phyloP scores from a whole-genome alignment of 495 filamentous ascomycete species.

The Amorphotheca resinae region DNA sequence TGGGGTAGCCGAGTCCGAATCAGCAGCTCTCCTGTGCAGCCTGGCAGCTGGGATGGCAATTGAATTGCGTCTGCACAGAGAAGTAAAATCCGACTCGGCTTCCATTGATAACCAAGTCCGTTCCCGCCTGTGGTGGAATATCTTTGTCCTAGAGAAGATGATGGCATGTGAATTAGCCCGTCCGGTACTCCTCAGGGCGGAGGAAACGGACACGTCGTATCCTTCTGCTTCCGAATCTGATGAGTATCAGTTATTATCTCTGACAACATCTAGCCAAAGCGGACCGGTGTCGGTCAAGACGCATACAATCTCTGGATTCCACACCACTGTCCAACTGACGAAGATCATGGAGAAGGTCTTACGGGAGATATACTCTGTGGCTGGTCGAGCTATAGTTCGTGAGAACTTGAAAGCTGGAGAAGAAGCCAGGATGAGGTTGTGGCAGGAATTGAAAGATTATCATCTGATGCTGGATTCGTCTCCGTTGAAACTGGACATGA shows the following conservation, averaged over 20 bases:
- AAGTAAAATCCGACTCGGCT: constrained; percentile 1
- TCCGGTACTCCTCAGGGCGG: constrained; percentile 11
- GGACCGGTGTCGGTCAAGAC: constrained; percentile 12
- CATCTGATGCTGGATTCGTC: constrained; percentile 12
- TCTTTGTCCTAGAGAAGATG: constrained; percentile 20
- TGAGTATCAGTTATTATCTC: constrained; percentile 18
- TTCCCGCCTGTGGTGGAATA: constrained; percentile 20
- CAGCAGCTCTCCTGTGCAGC: constrained; percentile 15
- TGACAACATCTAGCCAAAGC: neutral
- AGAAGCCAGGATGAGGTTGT: constrained; percentile 8
- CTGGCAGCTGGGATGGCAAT: constrained; percentile 18
- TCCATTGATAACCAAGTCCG: constrained; percentile 11
- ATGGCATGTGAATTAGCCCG: constrained; percentile 13
- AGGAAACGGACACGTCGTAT: constrained; percentile 18
- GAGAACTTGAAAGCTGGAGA: constrained; percentile 15
- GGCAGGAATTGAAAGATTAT: constrained; percentile 11
- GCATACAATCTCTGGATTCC: constrained; percentile 16
- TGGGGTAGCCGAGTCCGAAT: constrained; percentile 17
- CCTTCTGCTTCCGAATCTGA: constrained; percentile 15
- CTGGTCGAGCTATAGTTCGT: constrained; percentile 14
- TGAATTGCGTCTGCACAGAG: constrained; percentile 15
- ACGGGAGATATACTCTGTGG: constrained; percentile 15
- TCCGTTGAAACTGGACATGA: constrained; percentile 16
- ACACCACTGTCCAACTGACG: constrained; percentile 9
- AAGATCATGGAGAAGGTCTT: constrained; percentile 14